Conservation (phyloP, 352 stramenopile species). For the Pythium rishiriense region DNA sequence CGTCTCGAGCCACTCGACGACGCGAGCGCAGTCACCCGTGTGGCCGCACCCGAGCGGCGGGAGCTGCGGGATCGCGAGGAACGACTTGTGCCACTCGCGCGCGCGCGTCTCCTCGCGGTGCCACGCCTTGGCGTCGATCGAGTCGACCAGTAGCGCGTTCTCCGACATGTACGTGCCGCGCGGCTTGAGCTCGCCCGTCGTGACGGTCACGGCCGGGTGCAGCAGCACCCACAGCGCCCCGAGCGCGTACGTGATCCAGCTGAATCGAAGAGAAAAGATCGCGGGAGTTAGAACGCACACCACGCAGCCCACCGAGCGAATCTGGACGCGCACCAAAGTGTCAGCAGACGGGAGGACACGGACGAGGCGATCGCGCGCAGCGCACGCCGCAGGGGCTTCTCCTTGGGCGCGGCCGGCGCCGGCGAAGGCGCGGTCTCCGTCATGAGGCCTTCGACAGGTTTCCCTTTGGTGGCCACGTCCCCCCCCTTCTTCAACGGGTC, state of each 20-base stretch:
- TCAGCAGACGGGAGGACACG: constrained; percentile 33
- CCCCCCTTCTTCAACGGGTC: constrained; percentile 11
- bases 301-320: not conserved
- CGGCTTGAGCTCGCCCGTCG: constrained; percentile 83
- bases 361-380: constrained; percentile 29
- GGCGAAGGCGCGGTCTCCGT: not conserved
- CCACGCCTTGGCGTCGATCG: constrained; percentile 51
- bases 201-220: constrained; percentile 75
- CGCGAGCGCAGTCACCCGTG: constrained; percentile 37
- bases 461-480: not conserved
- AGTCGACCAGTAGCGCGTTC: constrained; percentile 84
- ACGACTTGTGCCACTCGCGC: constrained; percentile 35
- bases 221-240: constrained; percentile 78
- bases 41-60: constrained; percentile 36
- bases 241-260: constrained; percentile 67
- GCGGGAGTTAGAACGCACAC: not conserved
- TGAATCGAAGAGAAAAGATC: constrained; percentile 12
- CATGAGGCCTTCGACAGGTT: not conserved
- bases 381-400: constrained; percentile 34
- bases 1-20: constrained; percentile 62
- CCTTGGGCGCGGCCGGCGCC: constrained; percentile 9
- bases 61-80: constrained; percentile 40
- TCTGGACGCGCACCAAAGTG: constrained; percentile 37
- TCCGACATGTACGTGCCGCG: constrained; percentile 88
- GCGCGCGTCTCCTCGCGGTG: constrained; percentile 37